Evolutionary conservation across 345 rosid genomes (phyloP).

Genomic region (Rhodamnia argentea): DNA sequence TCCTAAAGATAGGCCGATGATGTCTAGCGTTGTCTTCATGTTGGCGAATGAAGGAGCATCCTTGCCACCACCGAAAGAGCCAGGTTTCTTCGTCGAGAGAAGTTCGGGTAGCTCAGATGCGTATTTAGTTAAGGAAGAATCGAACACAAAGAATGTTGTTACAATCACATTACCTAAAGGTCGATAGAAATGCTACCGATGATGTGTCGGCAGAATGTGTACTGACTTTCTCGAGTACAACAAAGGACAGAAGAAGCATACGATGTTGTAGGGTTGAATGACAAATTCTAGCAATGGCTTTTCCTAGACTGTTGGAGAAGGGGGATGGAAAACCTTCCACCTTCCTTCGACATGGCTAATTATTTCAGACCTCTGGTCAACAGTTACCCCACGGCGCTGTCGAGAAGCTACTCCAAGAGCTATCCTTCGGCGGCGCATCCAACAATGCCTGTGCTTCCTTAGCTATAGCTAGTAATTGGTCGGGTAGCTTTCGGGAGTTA

Average conservation of each 20-base stretch:
- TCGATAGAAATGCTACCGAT: neutral
- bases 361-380: slow-evolving; percentile 1
- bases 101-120: neutral
- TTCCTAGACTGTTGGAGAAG: too few species aligned
- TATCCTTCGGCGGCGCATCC: too few species aligned
- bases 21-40: slow-evolving; percentile 8
- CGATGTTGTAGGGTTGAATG: neutral
- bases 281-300: too few species aligned
- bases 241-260: neutral
- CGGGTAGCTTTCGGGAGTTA: too few species aligned
- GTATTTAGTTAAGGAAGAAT: neutral
- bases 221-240: neutral
- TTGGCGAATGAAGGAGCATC: slow-evolving; percentile 6
- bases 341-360: neutral
- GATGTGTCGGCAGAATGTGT: neutral
- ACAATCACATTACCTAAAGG: neutral
- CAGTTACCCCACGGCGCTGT: neutral
- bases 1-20: slow-evolving; percentile 12
- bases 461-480: too few species aligned
- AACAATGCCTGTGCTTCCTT: too few species aligned
- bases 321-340: neutral
- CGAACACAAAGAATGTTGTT: neutral
- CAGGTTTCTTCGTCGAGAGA: slow-evolving; percentile 5
- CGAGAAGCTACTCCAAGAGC: too few species aligned
- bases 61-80: slow-evolving; percentile 12